phyloP scores from a whole-genome alignment of 805 yeast species.

The Priceomyces fermenticarens region DNA sequence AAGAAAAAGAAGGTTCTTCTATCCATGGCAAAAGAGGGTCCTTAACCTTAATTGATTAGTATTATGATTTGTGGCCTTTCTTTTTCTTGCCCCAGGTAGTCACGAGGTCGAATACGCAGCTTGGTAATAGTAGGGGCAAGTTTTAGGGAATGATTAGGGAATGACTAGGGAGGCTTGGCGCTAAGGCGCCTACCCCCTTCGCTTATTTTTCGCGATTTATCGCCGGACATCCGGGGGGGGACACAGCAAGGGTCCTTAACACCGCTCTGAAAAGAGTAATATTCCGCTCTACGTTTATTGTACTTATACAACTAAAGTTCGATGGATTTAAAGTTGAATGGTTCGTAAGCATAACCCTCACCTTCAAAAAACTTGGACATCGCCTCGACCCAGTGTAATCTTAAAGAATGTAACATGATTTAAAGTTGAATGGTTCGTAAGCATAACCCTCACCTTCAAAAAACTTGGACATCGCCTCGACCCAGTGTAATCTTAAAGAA shows the following conservation, averaged over 20 bases:
- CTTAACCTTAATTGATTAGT: background rate
- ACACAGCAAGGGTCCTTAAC: too few species aligned
- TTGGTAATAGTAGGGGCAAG: too few species aligned
- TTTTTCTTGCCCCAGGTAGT: background rate
- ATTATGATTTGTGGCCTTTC: background rate
- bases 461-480: constrained; percentile 76
- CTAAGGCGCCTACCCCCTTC: too few species aligned
- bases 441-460: constrained; percentile 74
- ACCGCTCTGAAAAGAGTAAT: too few species aligned
- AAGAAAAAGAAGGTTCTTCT: constrained; percentile 34
- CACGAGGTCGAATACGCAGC: background rate
- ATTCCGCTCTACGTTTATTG: too few species aligned
- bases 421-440: constrained; percentile 61
- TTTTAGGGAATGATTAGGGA: too few species aligned
- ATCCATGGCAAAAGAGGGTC: constrained; percentile 14
- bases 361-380: constrained; percentile 80
- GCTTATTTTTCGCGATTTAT: too few species aligned
- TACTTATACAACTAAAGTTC: constrained; percentile 12
- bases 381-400: constrained; percentile 80
- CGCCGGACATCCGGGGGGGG: too few species aligned
- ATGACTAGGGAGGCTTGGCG: too few species aligned
- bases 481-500: constrained; percentile 78
- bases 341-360: constrained; percentile 67
- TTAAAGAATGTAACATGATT: constrained; percentile 63
- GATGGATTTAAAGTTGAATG: constrained; percentile 47